Evolutionary conservation across 176 grass and related monocot genomes (phyloP).

Genomic region (Panicum miliaceum): DNA sequence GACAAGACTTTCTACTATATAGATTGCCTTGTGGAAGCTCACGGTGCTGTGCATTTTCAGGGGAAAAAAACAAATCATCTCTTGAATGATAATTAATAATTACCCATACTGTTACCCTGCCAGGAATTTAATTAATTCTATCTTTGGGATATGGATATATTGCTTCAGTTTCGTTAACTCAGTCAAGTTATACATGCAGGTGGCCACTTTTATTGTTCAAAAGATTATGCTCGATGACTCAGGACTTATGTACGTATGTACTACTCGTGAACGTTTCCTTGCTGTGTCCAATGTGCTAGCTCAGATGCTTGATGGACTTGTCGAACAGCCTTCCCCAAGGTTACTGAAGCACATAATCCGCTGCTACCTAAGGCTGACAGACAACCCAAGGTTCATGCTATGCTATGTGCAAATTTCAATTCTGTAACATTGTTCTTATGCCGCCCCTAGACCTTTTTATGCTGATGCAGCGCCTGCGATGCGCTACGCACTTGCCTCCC

Average conservation of each 20-base stretch:
- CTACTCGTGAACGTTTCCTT: slow-evolving; percentile 69
- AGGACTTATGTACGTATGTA: slow-evolving; percentile 75
- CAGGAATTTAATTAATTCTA: slow-evolving; percentile 7
- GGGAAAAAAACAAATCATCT: slow-evolving; percentile 16
- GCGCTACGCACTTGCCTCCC: slow-evolving; percentile 63
- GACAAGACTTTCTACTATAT: background rate
- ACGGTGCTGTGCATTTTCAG: background rate
- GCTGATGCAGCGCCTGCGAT: slow-evolving; percentile 63
- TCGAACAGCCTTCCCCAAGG: slow-evolving; percentile 67
- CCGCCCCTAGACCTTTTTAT: background rate
- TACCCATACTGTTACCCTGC: background rate
- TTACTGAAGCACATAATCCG: slow-evolving; percentile 87
- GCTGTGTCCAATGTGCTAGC: slow-evolving; percentile 73
- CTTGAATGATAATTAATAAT: background rate
- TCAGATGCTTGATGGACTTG: slow-evolving; percentile 77
- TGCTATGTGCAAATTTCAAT: background rate
- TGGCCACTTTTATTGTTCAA: slow-evolving; percentile 92
- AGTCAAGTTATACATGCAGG: slow-evolving; percentile 51
- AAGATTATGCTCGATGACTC: slow-evolving; percentile 87
- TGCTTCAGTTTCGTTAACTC: slow-evolving; percentile 23
- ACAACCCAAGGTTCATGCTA: slow-evolving; percentile 64
- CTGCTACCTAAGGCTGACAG: slow-evolving; percentile 91
- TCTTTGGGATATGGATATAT: slow-evolving; percentile 1
- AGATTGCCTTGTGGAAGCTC: slow-evolving; percentile 3
- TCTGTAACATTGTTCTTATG: background rate